Conservation (phyloP, 2,329 filamentous ascomycete species). For the Hymenoscyphus albidus region DNA sequence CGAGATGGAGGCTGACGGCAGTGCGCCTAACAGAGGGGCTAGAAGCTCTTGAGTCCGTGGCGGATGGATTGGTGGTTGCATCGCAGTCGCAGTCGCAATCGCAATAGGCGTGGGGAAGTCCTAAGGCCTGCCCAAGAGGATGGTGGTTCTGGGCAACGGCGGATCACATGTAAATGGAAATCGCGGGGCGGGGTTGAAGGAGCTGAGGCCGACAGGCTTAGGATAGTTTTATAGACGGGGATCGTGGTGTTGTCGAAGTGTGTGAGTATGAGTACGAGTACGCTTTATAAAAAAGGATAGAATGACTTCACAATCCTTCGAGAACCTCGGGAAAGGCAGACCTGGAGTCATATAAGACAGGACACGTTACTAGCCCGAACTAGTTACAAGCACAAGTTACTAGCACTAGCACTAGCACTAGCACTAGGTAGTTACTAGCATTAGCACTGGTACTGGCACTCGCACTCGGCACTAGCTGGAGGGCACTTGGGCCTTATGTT, state of each 20-base stretch:
- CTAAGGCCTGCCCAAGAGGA: background rate
- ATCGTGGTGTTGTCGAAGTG: background rate
- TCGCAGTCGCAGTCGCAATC: conserved; percentile 9
- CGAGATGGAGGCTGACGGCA: conserved; percentile 57
- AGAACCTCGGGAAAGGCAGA: background rate
- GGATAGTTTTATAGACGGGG: background rate
- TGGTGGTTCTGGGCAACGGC: background rate
- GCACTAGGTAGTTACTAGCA: too few species aligned
- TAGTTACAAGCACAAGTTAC: too few species aligned
- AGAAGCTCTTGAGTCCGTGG: conserved; percentile 49
- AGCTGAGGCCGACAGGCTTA: background rate
- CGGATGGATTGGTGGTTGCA: conserved; percentile 36
- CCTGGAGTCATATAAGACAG: too few species aligned
- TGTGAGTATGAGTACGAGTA: too few species aligned
- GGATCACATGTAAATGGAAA: conserved; percentile 14
- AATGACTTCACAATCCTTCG: background rate
- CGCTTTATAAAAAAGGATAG: too few species aligned
- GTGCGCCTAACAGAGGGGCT: conserved; percentile 54
- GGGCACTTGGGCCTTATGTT: too few species aligned
- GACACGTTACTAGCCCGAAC: too few species aligned
- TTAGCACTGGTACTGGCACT: too few species aligned
- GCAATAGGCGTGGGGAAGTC: background rate
- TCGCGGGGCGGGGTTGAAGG: background rate
- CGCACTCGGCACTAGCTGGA: too few species aligned
- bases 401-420: too few species aligned